Evolutionary conservation across 345 rosid species (phyloP).

Genomic region (Moringa oleifera): DNA sequence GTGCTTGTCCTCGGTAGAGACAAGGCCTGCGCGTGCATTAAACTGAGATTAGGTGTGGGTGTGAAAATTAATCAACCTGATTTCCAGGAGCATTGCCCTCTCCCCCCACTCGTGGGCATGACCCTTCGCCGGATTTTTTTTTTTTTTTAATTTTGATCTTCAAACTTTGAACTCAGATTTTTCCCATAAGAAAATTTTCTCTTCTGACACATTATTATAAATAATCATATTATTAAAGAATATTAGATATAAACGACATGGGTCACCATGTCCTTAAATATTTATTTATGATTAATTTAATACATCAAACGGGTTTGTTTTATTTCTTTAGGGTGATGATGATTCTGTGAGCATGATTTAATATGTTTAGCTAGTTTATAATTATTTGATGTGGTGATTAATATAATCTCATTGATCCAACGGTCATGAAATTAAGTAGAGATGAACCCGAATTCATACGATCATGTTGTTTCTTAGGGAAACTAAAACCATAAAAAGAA

Average conservation of each 20-base stretch:
- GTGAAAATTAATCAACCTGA: slow-evolving; percentile 21
- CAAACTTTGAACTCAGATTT: slow-evolving; percentile 6
- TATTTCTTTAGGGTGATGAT: neutral
- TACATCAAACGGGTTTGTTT: slow-evolving; percentile 1
- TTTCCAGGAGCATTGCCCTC: slow-evolving; percentile 41
- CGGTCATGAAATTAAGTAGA: too few relatives aligned
- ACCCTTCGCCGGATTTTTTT: slow-evolving; percentile 21
- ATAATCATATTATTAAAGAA: neutral
- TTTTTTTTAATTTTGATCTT: slow-evolving; percentile 3
- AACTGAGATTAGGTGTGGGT: slow-evolving; percentile 23
- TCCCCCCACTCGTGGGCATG: slow-evolving; percentile 43
- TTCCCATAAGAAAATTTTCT: neutral
- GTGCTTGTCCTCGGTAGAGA: slow-evolving; percentile 24
- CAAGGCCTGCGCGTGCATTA: slow-evolving; percentile 10
- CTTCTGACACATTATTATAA: slow-evolving; percentile 21
- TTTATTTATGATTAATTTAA: neutral
- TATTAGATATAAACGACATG: slow-evolving; percentile 19
- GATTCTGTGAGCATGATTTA: too few relatives aligned
- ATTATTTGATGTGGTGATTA: too few relatives aligned
- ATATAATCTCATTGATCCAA: too few relatives aligned
- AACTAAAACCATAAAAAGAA: too few relatives aligned
- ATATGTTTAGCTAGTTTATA: too few relatives aligned
- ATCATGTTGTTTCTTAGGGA: too few relatives aligned
- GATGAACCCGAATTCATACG: too few relatives aligned
- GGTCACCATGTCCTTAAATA: slow-evolving; percentile 20